Evolutionary conservation across 2,329 filamentous ascomycete genomes (phyloP).

Genomic region (Rhinocladiella similis): DNA sequence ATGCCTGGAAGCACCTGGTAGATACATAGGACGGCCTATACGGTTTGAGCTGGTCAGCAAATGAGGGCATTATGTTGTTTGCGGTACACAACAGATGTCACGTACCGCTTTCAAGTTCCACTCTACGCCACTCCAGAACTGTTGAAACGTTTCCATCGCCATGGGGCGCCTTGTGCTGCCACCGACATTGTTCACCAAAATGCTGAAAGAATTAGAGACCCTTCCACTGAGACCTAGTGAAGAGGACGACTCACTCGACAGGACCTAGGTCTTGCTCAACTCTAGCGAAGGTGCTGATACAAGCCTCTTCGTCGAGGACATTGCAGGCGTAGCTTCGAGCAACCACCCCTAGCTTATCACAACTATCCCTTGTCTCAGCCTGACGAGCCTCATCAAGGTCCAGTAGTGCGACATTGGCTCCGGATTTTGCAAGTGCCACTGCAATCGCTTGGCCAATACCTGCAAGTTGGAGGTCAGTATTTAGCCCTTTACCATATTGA

Average conservation of each 20-base stretch:
- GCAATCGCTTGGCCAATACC: constrained; percentile 2
- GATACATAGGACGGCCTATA: neutral
- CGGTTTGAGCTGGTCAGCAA: too few relatives aligned
- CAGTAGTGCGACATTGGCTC: constrained; percentile 1
- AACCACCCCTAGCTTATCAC: neutral
- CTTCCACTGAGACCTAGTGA: too few relatives aligned
- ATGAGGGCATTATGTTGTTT: too few relatives aligned
- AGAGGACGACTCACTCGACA: constrained; percentile 1
- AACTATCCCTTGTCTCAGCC: neutral
- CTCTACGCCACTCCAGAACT: constrained; percentile 1
- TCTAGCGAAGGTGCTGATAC: neutral
- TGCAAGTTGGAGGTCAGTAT: too few relatives aligned
- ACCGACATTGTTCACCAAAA: constrained; percentile 32
- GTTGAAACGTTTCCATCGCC: constrained; percentile 3
- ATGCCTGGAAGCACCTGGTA: constrained; percentile 8
- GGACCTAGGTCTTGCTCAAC: constrained; percentile 1
- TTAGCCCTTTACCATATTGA: too few relatives aligned
- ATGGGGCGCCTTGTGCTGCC: constrained; percentile 23
- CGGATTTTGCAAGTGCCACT: neutral
- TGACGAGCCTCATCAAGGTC: neutral
- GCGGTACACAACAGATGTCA: too few relatives aligned
- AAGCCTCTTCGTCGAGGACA: neutral
- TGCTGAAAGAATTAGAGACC: constrained; percentile 9
- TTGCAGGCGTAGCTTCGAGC: neutral
- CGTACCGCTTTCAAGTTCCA: neutral